Evolutionary conservation across 1,284 basidiomycete species (phyloP).

Genomic region (Ustilago xerochloae): DNA sequence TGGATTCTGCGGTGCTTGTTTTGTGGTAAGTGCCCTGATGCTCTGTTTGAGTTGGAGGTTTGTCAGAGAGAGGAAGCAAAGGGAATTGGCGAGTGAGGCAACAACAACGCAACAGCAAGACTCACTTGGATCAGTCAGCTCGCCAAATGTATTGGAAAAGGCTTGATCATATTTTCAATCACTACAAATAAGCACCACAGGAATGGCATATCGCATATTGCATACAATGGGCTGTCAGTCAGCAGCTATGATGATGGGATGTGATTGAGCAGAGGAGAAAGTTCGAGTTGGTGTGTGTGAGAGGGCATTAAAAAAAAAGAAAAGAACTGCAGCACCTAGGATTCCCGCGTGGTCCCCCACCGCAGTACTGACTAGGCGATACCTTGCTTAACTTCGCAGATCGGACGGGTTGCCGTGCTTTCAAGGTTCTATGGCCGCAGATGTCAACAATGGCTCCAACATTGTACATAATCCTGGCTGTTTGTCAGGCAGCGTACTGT

Average conservation of each 20-base stretch:
- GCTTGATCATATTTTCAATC: not conserved
- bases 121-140: not conserved
- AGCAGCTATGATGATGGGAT: not conserved
- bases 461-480: not conserved
- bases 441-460: conserved; percentile 66
- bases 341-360: conserved; percentile 85
- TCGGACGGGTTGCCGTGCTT: conserved; percentile 84
- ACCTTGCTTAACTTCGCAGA: conserved; percentile 83
- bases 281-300: not conserved
- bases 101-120: not conserved
- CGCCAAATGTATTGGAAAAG: not conserved
- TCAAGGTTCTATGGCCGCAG: conserved; percentile 82
- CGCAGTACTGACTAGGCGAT: conserved; percentile 84
- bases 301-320: not conserved
- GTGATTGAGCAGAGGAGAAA: not conserved
- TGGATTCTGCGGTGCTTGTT: conserved; percentile 68
- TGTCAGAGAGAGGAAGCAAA: conserved; percentile 13
- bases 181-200: not conserved
- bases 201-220: not conserved
- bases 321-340: conserved; percentile 80
- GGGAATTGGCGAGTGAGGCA: conserved; percentile 9
- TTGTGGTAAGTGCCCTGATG: conserved; percentile 56
- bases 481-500: not conserved
- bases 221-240: not conserved
- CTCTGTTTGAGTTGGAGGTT: conserved; percentile 69